Evolutionary conservation across 805 yeast genomes (phyloP).

Genomic region (Candida methanosorbosa): DNA sequence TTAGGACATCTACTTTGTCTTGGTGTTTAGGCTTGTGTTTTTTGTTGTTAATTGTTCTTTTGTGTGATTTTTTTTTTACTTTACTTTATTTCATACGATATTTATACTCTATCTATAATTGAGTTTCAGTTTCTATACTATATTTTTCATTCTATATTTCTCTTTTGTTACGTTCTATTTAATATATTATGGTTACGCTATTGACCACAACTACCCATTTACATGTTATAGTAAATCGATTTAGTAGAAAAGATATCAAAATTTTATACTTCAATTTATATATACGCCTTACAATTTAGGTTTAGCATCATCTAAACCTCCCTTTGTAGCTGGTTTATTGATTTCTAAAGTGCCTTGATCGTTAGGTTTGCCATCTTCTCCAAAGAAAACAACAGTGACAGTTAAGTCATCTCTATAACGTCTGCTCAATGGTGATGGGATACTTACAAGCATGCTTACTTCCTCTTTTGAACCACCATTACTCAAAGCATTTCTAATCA

Average conservation of each 20-base stretch:
- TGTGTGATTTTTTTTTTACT: constrained; percentile 1
- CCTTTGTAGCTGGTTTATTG: constrained; percentile 48
- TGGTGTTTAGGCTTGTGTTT: too few species aligned
- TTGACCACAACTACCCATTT: neutral
- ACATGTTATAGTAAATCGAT: neutral
- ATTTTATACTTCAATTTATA: too few species aligned
- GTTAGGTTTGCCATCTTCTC: constrained; percentile 39
- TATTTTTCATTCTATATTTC: too few species aligned
- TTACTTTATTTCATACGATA: too few species aligned
- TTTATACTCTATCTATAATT: too few species aligned
- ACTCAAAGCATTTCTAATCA: constrained; percentile 85
- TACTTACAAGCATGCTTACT: constrained; percentile 78
- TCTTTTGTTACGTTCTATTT: too few species aligned
- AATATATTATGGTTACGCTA: too few species aligned
- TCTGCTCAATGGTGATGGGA: constrained; percentile 87
- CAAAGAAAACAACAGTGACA: constrained; percentile 92
- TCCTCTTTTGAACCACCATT: constrained; percentile 84
- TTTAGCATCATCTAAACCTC: constrained; percentile 37
- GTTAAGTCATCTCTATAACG: constrained; percentile 93
- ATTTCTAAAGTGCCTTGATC: constrained; percentile 44
- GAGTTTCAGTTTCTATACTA: too few species aligned
- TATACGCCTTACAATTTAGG: too few species aligned
- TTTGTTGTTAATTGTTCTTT: too few species aligned
- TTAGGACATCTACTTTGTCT: too few species aligned
- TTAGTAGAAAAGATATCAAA: too few species aligned